Evolutionary conservation across 805 yeast species (phyloP), one percentile per base, ranked within the genome.

Genomic region (Cyberlindnera sargentensis): DNA sequence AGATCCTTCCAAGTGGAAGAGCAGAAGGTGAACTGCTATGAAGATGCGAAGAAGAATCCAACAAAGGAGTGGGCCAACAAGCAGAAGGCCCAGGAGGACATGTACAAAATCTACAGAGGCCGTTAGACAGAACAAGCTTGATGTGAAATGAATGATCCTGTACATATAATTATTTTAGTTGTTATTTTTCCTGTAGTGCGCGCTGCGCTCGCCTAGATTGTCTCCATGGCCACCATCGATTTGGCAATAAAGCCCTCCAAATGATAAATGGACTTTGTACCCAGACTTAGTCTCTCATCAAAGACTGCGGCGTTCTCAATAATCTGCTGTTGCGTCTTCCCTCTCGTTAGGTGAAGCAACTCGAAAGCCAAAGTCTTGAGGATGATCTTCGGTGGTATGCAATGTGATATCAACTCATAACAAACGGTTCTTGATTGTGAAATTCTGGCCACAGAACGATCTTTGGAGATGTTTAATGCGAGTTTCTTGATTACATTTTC

Each of bases 181-280:
- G 7, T 36, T 34, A 6, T 8, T 31, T 35, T 8, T 20, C 11
- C 15, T 24, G 32, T 36, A n/a, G 15, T 34, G 26, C 10, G 26
- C 33, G 10, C 33, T 25, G 36, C 32, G 31, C 6, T 33, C 37
- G n/a, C 9, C 9, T 45, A 41, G 32, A 40, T 36, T 26, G 53
- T 65, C 53, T 84, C 93, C 40, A 84, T 61, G 7, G 73, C 73
- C 35, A 87, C 84, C 97, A 93, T 91, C 2, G 80, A 78, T 58
- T 77, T 82, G 1, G 97, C 96, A 20, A 86, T 76, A 59, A 88
- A 93, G 2, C 98, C 99, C 67, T 93, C 99, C 43, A 93, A 66
- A 65, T 93, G 99, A 64, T 87, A 93, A 9, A 93, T 91, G 33
- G 89, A 86, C 63, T 93, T 93, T 46, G 76, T 76, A 3, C 98